These are phyloP conservation scores for Botrytis pseudocinerea DNA, from an alignment of 2,329 filamentous ascomycete genomes.

Conservation along the genomic window DNA sequence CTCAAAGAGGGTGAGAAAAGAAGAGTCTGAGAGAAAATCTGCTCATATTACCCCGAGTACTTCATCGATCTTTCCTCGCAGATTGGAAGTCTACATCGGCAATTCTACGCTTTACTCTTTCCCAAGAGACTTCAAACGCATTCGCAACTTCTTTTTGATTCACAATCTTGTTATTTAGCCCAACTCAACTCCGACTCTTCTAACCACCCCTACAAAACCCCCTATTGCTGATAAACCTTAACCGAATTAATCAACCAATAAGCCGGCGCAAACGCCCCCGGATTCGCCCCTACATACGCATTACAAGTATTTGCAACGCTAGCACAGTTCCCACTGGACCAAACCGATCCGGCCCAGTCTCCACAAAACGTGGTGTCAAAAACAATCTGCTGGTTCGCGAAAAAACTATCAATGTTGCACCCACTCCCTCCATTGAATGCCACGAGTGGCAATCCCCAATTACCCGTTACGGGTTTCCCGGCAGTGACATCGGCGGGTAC, in stretches of 20 bases:
- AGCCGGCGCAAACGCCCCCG: neutral
- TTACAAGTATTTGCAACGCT: neutral
- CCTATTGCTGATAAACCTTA: slow-evolving; percentile 19
- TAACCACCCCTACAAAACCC: too few relatives aligned
- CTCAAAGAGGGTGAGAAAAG: too few relatives aligned
- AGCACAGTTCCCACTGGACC: slow-evolving; percentile 8
- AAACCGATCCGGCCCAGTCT: slow-evolving; percentile 7
- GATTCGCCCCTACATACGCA: slow-evolving; percentile 15
- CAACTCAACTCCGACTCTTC: too few relatives aligned
- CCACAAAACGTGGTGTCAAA: slow-evolving; percentile 20
- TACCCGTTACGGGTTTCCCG: slow-evolving; percentile 59
- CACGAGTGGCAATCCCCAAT: slow-evolving; percentile 70
- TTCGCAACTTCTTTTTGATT: too few relatives aligned
- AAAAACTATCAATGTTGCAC: slow-evolving; percentile 4
- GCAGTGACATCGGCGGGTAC: slow-evolving; percentile 64
- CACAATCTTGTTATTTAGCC: too few relatives aligned
- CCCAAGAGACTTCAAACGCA: too few relatives aligned
- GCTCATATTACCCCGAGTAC: too few relatives aligned
- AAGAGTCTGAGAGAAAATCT: too few relatives aligned
- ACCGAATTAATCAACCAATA: slow-evolving; percentile 17
- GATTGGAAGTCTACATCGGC: too few relatives aligned
- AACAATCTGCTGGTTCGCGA: slow-evolving; percentile 6
- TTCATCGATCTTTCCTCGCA: too few relatives aligned
- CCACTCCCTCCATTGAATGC: slow-evolving; percentile 60
- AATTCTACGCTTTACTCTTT: too few relatives aligned